A percentile compares a stretch with the other conserved stretches of the same genome.
phyloP scores from a whole-genome alignment of 352 stramenopile genomes.

The Phytopythium ostracodes region DNA sequence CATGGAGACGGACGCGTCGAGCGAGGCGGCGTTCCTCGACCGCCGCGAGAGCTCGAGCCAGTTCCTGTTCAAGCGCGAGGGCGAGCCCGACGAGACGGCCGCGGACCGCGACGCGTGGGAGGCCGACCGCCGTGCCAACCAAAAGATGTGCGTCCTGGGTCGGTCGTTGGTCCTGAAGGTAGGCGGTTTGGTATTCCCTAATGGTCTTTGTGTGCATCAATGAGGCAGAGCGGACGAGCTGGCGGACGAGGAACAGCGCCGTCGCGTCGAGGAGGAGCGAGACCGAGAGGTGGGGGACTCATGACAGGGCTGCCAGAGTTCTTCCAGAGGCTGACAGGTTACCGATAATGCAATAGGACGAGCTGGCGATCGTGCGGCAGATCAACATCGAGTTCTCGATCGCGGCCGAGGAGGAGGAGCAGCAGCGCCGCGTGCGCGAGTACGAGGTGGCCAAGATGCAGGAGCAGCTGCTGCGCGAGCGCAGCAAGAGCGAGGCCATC shows the following conservation, averaged over 20 bases:
- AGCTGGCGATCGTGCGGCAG: constrained; percentile 61
- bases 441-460: constrained; percentile 61
- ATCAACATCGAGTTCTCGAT: constrained; percentile 74
- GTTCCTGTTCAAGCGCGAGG: constrained; percentile 49
- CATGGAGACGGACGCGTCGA: not conserved
- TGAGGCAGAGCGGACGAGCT: constrained; percentile 35
- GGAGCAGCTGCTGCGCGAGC: constrained; percentile 51
- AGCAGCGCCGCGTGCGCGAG: constrained; percentile 57
- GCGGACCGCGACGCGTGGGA: constrained; percentile 32
- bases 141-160: constrained; percentile 42
- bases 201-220: not conserved
- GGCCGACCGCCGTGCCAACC: constrained; percentile 40
- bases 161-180: too few relatives aligned
- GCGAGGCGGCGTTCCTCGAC: not conserved
- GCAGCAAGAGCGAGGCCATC: constrained; percentile 31
- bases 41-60: constrained; percentile 43
- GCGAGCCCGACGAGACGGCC: constrained; percentile 30
- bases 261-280: constrained; percentile 44
- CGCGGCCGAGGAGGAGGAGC: constrained; percentile 51
- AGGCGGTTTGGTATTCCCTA: not conserved
- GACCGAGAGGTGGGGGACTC: constrained; percentile 30
- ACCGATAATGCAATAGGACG: too few relatives aligned
- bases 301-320: too few relatives aligned
- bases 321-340: too few relatives aligned
- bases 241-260: constrained; percentile 52